Base-by-base conservation (phyloP, 2,329 filamentous ascomycete genomes). In the Penicillium sp. region DNA sequence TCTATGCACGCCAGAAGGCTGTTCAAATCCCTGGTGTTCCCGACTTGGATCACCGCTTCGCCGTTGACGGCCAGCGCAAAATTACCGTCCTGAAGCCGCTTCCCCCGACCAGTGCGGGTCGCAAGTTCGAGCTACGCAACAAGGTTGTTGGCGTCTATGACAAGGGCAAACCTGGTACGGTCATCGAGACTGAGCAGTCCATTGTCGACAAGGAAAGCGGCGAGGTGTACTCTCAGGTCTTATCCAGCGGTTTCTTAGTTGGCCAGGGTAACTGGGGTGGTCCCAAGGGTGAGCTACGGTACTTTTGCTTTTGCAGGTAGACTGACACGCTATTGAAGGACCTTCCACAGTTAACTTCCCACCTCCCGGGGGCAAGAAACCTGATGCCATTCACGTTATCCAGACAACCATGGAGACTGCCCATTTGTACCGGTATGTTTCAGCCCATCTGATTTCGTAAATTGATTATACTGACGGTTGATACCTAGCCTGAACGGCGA, bases 91-190 rank as follows among this genome's bases (percentile, higher is more conserved):
- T 89, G 70, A 90, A 90, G 75, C 84, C 85, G 7, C 79, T 95
- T 4, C 90, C 90, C 12, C 74, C 85, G 0, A 82, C 83, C 6
- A 91, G 86, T 36, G 85, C 79, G 10, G 90, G 89, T 54, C 79
- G 79, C 59, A 84, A 82, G 58, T 94, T 95, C 71, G 87, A 94
- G 78, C 75, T 89, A 57, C 83, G 88, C 62, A 85, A 81, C 65
- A 91, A 87, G 69, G 88, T 95, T 23, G 72, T 95, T 18, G 90
- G 90, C 46, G 88, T 95, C 34, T 95, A 94, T 72, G 90, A 95
- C 77, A 95, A 95, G 79, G 90, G 90, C 65, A 88, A 89, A 61
- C 83, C 89, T 0, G 89, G 89, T 52, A 88, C 86, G 9, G 90
- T 95, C 2, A 79, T 94, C 36, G 90, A 95, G 74, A 87, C 85